Percentiles rank a stretch among this genome's conserved stretches.
Conservation (phyloP, 441 rosid species). For the California macrophylla region DNA sequence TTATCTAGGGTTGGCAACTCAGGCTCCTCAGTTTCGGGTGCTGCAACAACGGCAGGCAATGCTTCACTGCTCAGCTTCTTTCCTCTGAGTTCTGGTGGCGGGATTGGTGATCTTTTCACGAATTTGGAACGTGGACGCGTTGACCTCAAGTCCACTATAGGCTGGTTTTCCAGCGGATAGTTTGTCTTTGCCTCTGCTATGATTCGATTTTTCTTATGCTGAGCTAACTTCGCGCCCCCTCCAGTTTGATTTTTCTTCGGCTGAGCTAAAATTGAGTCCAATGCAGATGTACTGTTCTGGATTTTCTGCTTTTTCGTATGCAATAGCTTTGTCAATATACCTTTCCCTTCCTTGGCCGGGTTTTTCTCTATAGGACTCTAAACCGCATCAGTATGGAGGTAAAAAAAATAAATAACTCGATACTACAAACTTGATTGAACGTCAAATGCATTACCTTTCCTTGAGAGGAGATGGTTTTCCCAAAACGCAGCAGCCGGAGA, state of each 20-base stretch:
- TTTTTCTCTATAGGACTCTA: conserved; percentile 14
- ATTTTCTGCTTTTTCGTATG: conserved; percentile 8
- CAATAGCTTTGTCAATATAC: conserved; percentile 2
- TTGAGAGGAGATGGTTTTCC: conserved; percentile 30
- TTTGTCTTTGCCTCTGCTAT: neutral
- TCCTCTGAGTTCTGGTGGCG: conserved; percentile 23
- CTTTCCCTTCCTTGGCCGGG: neutral
- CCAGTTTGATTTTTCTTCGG: neutral
- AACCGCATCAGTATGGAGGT: no score
- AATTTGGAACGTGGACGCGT: conserved; percentile 37
- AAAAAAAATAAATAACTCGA: no score
- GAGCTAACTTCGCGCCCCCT: neutral
- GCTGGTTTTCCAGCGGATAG: neutral
- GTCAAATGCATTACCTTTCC: conserved; percentile 26
- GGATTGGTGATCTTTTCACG: conserved; percentile 34
- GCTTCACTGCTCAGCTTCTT: conserved; percentile 8
- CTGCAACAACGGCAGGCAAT: neutral
- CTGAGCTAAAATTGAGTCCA: neutral
- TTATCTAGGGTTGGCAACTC: conserved; percentile 28
- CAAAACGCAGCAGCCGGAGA: conserved; percentile 28
- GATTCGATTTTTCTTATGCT: neutral
- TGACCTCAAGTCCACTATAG: conserved; percentile 15
- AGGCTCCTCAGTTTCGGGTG: neutral
- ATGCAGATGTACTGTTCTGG: neutral
- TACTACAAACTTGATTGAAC: neutral